phyloP scores from a whole-genome alignment of 345 rosid genomes.

The Rhizophora mangle region DNA sequence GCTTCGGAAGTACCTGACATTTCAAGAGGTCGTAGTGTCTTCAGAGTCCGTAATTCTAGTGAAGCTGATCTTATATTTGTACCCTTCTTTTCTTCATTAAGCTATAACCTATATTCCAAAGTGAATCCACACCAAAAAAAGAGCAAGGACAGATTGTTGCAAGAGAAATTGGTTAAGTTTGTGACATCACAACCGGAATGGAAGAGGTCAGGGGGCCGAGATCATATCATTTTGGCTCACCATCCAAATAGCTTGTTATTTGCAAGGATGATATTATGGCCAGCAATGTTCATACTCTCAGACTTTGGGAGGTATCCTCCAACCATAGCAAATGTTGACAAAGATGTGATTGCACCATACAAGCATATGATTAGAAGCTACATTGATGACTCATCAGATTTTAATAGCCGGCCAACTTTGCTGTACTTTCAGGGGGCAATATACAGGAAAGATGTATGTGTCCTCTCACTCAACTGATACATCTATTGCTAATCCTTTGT shows the following conservation, averaged over 20 bases:
- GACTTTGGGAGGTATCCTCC: constrained; percentile 95
- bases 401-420: constrained; percentile 65
- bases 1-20: constrained; percentile 55
- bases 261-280: constrained; percentile 75
- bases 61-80: constrained; percentile 83
- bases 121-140: constrained; percentile 51
- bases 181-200: constrained; percentile 65
- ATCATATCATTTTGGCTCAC: constrained; percentile 83
- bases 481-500: no score
- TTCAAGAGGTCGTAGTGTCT: constrained; percentile 46
- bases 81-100: constrained; percentile 84
- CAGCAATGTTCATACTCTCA: constrained; percentile 72
- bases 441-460: constrained; percentile 87
- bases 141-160: constrained; percentile 54
- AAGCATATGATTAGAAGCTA: constrained; percentile 65
- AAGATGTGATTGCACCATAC: constrained; percentile 93
- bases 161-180: constrained; percentile 61
- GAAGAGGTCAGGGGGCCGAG: constrained; percentile 70
- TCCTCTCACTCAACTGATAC: constrained; percentile 10
- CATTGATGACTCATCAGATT: constrained; percentile 58
- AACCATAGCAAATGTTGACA: constrained; percentile 68
- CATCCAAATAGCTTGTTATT: constrained; percentile 88
- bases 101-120: constrained; percentile 73
- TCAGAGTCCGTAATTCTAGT: constrained; percentile 71
- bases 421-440: constrained; percentile 96